These are phyloP conservation scores for Papiliotrema terrestris DNA, from an alignment of 1,284 basidiomycete genomes.

Conservation along the genomic window DNA sequence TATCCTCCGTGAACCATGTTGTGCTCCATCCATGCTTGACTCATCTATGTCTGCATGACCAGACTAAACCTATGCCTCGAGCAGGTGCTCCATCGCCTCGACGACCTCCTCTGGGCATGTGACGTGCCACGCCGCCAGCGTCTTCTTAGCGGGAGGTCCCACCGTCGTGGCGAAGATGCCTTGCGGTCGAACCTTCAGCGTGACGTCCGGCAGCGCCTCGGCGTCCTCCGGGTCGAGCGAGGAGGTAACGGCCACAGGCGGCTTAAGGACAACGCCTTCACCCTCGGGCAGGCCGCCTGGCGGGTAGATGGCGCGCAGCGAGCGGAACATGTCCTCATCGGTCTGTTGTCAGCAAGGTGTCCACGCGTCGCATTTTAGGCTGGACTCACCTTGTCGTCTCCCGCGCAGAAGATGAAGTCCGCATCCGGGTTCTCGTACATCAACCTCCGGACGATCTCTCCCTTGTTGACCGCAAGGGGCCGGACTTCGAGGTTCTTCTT, in stretches of 20 bases:
- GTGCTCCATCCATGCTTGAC: not conserved
- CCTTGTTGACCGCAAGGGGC: conserved; percentile 93
- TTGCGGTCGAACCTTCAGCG: conserved; percentile 63
- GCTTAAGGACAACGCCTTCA: conserved; percentile 58
- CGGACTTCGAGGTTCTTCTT: conserved; percentile 99
- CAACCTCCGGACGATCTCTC: conserved; percentile 93
- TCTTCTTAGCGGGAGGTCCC: conserved; percentile 79
- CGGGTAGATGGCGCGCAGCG: conserved; percentile 57
- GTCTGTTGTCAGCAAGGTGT: conserved; percentile 54
- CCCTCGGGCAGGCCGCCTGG: conserved; percentile 51
- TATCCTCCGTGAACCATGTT: not conserved
- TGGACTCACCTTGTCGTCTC: conserved; percentile 86
- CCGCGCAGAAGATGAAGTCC: conserved; percentile 94
- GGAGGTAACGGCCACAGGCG: conserved; percentile 68
- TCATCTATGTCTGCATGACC: too few species aligned
- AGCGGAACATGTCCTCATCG: conserved; percentile 95
- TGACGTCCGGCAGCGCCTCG: conserved; percentile 54
- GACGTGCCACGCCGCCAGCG: conserved; percentile 83
- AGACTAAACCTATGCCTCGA: conserved; percentile 11
- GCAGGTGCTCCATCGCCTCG: conserved; percentile 38
- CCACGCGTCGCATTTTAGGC: not conserved
- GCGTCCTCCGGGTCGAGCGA: conserved; percentile 48
- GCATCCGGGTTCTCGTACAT: conserved; percentile 88
- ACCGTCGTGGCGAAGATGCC: conserved; percentile 85
- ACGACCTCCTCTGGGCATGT: conserved; percentile 54